Evolutionary conservation across 768 basidiomycete genomes (phyloP), one percentile per base, ranked within the genome.

Genomic region (Amyloporia xantha): DNA sequence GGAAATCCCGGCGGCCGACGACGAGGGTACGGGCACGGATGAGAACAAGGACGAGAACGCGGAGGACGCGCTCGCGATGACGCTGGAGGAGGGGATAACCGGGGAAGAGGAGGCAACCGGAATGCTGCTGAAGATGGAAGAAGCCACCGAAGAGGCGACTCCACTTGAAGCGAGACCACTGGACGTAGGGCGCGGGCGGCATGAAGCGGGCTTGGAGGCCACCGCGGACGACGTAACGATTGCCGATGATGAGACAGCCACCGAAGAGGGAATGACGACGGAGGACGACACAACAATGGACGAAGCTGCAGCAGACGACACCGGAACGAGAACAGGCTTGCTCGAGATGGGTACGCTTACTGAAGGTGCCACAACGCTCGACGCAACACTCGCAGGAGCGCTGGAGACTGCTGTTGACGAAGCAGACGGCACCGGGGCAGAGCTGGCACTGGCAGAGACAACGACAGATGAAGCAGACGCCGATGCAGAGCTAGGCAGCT

Each of bases 401-500:
- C 33, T 46, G 20, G 47, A 48, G 17, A 35, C 36, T 20, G 56
- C 21, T 7, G 41, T 36, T 20, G 56, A 19, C 17, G 33, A 19
- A 7, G 46, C 23, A n/a, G 51, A 35, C 4, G 49, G 26, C 38
- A 39, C 38, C 20, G 38, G 38, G 41, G 41, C 26, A 35, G 35
- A 37, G 30, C 36, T 27, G 35, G 39, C 26, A 25, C 35, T 49
- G 26, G 25, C 11, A 21, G 52, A 42, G 13, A 36, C 38, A 19
- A 47, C 48, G 17, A 36, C 41, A 25, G 56, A 30, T 7, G 41
- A 44, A 28, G 56, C 19, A 19, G 33, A 19, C 11, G 51, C 30
- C 7, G 51, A 35, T 2, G 49, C 24, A 12, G 49, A 49, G 48
- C 51, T 56, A 49, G 40, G 24, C 10, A 33, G 42, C 41, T 30